These are phyloP conservation scores for Lachancea meyersii DNA, from an alignment of 805 yeast species.

Conservation along the genomic window DNA sequence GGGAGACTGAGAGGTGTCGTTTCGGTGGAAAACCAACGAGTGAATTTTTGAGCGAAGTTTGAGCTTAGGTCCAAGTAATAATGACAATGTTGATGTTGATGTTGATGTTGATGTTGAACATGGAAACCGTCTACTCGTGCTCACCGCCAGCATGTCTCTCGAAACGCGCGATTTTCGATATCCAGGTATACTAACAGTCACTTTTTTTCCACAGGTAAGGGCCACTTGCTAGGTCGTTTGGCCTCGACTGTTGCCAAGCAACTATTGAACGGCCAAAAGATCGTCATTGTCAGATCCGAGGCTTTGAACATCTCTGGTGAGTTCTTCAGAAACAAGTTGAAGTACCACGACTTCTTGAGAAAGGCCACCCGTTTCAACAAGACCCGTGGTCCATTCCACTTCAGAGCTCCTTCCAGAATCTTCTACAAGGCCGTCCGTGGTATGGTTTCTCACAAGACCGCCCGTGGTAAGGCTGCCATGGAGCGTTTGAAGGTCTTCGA, in stretches of 20 bases:
- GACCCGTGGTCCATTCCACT: slow-evolving; percentile 99
- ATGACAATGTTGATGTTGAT: too few relatives aligned
- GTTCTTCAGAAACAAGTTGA: slow-evolving; percentile 99
- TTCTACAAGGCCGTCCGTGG: slow-evolving; percentile 99
- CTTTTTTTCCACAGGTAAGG: slow-evolving; percentile 59
- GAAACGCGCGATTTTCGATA: neutral
- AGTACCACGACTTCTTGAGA: slow-evolving; percentile 99
- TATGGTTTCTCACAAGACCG: slow-evolving; percentile 99
- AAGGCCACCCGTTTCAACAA: slow-evolving; percentile 98
- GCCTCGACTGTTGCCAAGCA: slow-evolving; percentile 99
- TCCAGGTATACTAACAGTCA: slow-evolving; percentile 6
- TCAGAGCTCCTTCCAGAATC: slow-evolving; percentile 99
- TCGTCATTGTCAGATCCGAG: slow-evolving; percentile 96
- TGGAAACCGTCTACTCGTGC: too few relatives aligned
- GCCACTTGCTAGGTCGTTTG: slow-evolving; percentile 99
- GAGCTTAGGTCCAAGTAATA: too few relatives aligned
- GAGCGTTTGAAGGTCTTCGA: slow-evolving; percentile 99
- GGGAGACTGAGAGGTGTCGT: too few relatives aligned
- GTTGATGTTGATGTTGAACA: too few relatives aligned
- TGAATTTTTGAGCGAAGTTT: too few relatives aligned
- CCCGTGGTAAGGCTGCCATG: slow-evolving; percentile 99
- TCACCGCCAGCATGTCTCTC: neutral
- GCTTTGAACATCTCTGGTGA: slow-evolving; percentile 98
- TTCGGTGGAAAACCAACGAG: too few relatives aligned
- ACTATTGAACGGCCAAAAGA: slow-evolving; percentile 95